Evolutionary conservation across 2,329 filamentous ascomycete genomes (phyloP), one percentile per base, ranked within the genome.

Genomic region (Colletotrichum orchidophilum): DNA sequence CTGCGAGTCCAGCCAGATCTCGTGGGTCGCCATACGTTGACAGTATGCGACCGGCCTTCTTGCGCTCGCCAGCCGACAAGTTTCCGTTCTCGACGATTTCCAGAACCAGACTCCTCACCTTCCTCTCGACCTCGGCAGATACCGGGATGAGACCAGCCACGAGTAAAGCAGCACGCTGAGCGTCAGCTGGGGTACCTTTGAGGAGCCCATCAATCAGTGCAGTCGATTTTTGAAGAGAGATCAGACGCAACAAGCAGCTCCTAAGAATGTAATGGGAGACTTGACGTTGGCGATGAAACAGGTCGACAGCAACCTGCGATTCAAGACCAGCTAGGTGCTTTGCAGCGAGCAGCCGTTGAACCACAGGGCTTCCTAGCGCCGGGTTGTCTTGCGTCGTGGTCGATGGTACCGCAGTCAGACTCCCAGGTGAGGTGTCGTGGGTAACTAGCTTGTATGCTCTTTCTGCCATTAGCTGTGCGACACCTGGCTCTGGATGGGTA

Each of bases 11-110:
- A 13, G 53, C 21, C 11, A 70, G 46, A 50, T 70, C 54, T 39
- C 66, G 66, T 3, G 66, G 66, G 27, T 66, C 66, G 9, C 42
- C 66, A 5, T 54, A 35, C 8, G 15, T 29, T 6, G 62, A 70
- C 24, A 66, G 62, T 0, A 70, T 15, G 8, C 62, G 62, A 9
- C 66, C 66, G 3, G 66, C 54, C 46, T 27, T 46, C 5, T 54
- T 33, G 2, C 66, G 42, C 18, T 70, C 54, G n/a, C 4, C 39
- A 0, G 54, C 27, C 1, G 33, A 49, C 13, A 60, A 29, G 0
- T 3, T 18, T 9, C 46, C 49, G 1, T 49, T 11, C 5, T 46
- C 8, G 3, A 66, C 27, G 7, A 60, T 21, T 1, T 46, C 7
- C 3, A 70, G n/a, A 1, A 55, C 18, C 4, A 24, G 1, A 1